Evolutionary conservation across 768 basidiomycete genomes (phyloP).

Genomic region (Amanita molliuscula): DNA sequence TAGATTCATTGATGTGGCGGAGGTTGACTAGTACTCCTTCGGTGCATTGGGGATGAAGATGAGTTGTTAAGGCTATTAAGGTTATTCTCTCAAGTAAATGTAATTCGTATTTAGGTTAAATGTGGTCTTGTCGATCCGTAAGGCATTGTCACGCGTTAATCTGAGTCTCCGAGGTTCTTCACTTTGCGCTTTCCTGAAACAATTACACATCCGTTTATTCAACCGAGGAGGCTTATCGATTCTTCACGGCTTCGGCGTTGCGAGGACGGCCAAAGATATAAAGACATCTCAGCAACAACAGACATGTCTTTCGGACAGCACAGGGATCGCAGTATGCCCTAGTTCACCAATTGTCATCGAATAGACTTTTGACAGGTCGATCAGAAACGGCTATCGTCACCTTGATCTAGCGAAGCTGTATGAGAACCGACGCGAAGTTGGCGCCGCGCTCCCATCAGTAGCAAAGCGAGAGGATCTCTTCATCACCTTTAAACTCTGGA

Average conservation of each 20-base stretch:
- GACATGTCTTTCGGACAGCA: slow-evolving; percentile 42
- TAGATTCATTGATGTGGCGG: slow-evolving; percentile 1
- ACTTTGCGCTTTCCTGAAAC: too few species aligned
- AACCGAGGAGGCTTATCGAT: too few species aligned
- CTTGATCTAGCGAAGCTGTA: slow-evolving; percentile 80
- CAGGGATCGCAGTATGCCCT: slow-evolving; percentile 54
- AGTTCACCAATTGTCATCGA: not conserved
- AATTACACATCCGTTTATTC: too few species aligned
- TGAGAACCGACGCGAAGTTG: slow-evolving; percentile 70
- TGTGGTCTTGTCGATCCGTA: too few species aligned
- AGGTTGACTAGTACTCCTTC: not conserved
- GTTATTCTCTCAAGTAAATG: too few species aligned
- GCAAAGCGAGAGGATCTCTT: slow-evolving; percentile 76
- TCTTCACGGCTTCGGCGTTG: too few species aligned
- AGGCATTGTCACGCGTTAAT: too few species aligned
- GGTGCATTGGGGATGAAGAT: not conserved
- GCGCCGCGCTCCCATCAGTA: slow-evolving; percentile 59
- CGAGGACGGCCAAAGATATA: not conserved
- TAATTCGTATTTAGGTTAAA: too few species aligned
- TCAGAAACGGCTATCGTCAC: slow-evolving; percentile 72
- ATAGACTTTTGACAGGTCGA: slow-evolving; percentile 39
- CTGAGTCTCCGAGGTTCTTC: too few species aligned
- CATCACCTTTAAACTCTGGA: slow-evolving; percentile 81
- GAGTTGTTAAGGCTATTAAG: not conserved
- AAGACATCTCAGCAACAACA: slow-evolving; percentile 5